Evolutionary conservation across 805 yeast genomes (phyloP).

Genomic region (Metschnikowia lunata): DNA sequence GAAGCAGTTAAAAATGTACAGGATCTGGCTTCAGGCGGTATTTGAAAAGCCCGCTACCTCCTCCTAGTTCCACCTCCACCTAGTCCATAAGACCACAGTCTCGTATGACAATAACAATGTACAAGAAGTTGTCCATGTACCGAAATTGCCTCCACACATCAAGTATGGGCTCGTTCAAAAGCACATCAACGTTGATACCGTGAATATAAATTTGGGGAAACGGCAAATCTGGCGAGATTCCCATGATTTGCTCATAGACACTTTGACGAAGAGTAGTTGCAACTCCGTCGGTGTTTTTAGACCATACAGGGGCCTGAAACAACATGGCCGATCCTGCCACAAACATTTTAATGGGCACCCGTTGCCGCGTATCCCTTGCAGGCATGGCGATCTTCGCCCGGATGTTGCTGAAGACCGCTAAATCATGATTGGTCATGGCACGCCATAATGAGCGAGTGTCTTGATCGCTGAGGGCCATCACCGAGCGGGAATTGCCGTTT

Average conservation of each 20-base stretch:
- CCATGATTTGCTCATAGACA: constrained; percentile 3
- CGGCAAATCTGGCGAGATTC: constrained; percentile 10
- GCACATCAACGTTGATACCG: constrained; percentile 24
- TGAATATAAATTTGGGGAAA: constrained; percentile 24
- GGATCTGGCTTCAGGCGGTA: constrained; percentile 95
- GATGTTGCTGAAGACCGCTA: constrained; percentile 20
- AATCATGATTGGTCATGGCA: constrained; percentile 39
- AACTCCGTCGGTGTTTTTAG: constrained; percentile 7
- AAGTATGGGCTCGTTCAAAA: constrained; percentile 17
- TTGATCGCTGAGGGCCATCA: constrained; percentile 70
- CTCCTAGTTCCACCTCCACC: too few relatives aligned
- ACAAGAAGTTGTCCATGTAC: constrained; percentile 35
- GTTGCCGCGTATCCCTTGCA: constrained; percentile 19
- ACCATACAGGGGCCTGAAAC: constrained; percentile 27
- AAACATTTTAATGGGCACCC: constrained; percentile 48
- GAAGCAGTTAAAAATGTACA: constrained; percentile 88
- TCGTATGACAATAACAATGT: constrained; percentile 19
- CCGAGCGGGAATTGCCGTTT: constrained; percentile 71
- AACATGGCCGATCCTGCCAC: constrained; percentile 35
- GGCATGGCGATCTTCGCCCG: constrained; percentile 20
- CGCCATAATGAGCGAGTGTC: constrained; percentile 59
- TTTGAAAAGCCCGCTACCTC: constrained; percentile 34
- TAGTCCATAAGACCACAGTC: too few relatives aligned
- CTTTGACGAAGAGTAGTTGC: constrained; percentile 13
- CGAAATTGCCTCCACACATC: constrained; percentile 33